Evolutionary conservation across 352 stramenopile genomes (phyloP).

Genomic region (Stramenopiles sp.): DNA sequence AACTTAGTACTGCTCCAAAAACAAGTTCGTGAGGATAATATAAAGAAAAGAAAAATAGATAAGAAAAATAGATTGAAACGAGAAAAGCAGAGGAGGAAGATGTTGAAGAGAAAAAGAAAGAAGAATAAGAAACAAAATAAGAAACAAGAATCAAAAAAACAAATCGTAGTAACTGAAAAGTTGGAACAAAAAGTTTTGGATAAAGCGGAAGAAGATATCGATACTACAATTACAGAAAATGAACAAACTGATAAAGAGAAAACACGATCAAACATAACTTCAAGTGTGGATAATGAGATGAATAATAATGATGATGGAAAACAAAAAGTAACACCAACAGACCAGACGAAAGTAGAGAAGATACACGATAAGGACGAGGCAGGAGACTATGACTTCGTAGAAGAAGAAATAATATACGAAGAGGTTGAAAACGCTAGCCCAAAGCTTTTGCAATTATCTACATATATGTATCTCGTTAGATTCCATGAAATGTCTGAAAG

Average conservation of each 20-base stretch:
- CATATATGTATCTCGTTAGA: not conserved
- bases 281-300: no score
- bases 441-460: not conserved
- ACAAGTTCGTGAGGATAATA: not conserved
- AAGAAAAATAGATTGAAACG: not conserved
- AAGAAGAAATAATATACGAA: not conserved
- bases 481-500: constrained; percentile 6
- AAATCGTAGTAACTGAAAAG: no score
- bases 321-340: not conserved
- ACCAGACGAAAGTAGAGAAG: not conserved
- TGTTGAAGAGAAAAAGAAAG: not conserved
- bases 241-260: no score
- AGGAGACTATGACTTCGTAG: not conserved
- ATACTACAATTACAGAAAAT: no score
- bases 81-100: not conserved
- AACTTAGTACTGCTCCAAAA: not conserved
- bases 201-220: no score
- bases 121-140: not conserved
- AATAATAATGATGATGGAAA: no score
- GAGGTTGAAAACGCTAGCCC: not conserved
- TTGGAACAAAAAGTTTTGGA: no score
- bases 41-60: not conserved
- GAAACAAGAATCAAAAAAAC: not conserved
- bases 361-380: not conserved
- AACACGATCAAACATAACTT: no score